Evolutionary conservation across 306 rosid species (phyloP).

Genomic region (Prunus davidiana): DNA sequence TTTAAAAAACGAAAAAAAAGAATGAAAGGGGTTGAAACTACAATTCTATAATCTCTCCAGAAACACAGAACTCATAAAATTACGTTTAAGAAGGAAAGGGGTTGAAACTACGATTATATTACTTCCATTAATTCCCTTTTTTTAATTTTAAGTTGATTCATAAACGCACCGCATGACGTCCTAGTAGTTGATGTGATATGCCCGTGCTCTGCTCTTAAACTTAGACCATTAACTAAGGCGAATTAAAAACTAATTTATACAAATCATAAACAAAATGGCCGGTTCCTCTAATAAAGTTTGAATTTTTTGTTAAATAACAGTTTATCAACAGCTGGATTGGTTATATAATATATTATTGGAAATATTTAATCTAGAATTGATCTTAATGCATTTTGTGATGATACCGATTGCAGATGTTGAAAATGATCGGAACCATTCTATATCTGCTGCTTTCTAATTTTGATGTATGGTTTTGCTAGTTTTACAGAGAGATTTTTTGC

Average conservation of each 20-base stretch:
- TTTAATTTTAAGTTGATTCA: background rate
- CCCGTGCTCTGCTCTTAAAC: background rate
- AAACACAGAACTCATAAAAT: too few relatives aligned
- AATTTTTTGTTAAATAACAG: background rate
- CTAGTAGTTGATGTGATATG: background rate
- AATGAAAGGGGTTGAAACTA: too few relatives aligned
- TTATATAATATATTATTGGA: background rate
- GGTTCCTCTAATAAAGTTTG: background rate
- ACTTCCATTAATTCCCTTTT: background rate
- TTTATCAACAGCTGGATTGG: background rate
- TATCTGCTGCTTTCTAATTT: too few relatives aligned
- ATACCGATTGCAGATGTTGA: background rate
- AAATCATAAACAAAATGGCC: background rate
- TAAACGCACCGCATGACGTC: conserved; percentile 15
- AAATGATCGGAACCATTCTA: background rate
- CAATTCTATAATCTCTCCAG: too few relatives aligned
- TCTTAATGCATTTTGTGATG: background rate
- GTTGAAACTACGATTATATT: background rate
- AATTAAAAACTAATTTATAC: background rate
- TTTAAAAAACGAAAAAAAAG: too few relatives aligned
- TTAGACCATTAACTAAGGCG: background rate
- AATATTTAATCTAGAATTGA: background rate
- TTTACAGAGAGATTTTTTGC: too few relatives aligned
- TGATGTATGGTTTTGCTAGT: too few relatives aligned
- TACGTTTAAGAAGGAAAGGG: background rate